These are phyloP conservation scores for Hypomyces rosellus DNA, from an alignment of 2,329 filamentous ascomycete species.

Conservation along the genomic window DNA sequence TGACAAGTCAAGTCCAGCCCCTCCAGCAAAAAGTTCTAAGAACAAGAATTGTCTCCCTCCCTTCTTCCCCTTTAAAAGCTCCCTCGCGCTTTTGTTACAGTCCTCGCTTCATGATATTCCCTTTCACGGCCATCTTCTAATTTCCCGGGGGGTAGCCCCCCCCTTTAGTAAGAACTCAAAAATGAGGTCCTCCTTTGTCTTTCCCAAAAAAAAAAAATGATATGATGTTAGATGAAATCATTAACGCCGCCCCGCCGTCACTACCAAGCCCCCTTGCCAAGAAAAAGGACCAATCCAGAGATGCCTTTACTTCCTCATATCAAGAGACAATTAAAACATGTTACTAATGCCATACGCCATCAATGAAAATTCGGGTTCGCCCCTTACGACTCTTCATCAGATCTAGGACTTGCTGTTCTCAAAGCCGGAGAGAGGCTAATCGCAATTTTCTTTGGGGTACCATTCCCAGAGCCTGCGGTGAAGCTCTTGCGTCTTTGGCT, in stretches of 20 bases:
- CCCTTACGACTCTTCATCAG: conserved; percentile 33
- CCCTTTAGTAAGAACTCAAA: background rate
- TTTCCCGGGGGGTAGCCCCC: too few relatives aligned
- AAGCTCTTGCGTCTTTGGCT: conserved; percentile 35
- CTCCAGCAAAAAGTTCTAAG: too few relatives aligned
- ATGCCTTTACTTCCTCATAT: conserved; percentile 3
- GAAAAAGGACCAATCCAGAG: conserved; percentile 6
- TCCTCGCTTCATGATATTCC: too few relatives aligned
- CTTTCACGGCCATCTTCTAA: too few relatives aligned
- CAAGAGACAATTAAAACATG: background rate
- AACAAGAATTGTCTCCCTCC: too few relatives aligned
- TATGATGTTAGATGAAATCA: background rate
- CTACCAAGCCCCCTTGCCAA: background rate
- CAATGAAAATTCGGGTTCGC: background rate
- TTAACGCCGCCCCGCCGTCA: conserved; percentile 7
- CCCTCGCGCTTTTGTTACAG: too few relatives aligned
- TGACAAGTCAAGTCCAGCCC: too few relatives aligned
- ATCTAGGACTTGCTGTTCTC: conserved; percentile 33
- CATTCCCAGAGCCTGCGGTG: conserved; percentile 33
- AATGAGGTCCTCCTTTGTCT: too few relatives aligned
- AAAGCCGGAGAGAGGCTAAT: conserved; percentile 48
- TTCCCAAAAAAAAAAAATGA: background rate
- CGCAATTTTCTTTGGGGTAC: conserved; percentile 48
- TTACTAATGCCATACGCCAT: conserved; percentile 12
- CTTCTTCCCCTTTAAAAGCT: too few relatives aligned